These are phyloP conservation scores for Penicillium sp. DNA, from an alignment of 2,329 filamentous ascomycete genomes.

Conservation along the genomic window DNA sequence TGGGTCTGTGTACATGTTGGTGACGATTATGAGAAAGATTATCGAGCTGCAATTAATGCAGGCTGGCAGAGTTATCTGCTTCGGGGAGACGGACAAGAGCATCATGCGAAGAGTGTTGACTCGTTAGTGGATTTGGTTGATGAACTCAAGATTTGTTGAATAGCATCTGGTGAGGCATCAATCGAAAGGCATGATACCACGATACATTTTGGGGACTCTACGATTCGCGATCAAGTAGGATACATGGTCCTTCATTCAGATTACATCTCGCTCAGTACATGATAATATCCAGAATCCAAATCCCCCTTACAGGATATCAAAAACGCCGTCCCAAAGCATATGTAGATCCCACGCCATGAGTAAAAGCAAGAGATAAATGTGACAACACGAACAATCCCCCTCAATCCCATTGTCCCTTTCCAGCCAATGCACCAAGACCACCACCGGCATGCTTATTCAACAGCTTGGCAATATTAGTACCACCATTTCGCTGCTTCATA, in stretches of 20 bases:
- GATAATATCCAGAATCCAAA: not conserved
- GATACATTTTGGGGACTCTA: not conserved
- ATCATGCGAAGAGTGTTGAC: constrained; percentile 11
- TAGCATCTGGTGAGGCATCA: not conserved
- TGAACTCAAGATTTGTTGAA: constrained; percentile 10
- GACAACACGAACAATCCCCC: no score
- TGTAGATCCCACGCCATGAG: not conserved
- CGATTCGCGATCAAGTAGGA: not conserved
- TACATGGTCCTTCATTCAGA: not conserved
- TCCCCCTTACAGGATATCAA: not conserved
- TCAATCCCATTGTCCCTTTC: constrained; percentile 44
- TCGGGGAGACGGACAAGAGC: constrained; percentile 15
- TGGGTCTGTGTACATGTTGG: constrained; percentile 44
- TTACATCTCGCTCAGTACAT: not conserved
- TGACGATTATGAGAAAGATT: constrained; percentile 46
- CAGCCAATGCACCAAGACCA: constrained; percentile 37
- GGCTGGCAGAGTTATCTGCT: constrained; percentile 41
- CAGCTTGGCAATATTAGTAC: constrained; percentile 36
- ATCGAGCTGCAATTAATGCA: constrained; percentile 34
- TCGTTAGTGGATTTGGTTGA: constrained; percentile 27
- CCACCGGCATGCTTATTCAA: constrained; percentile 40
- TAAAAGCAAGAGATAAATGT: not conserved
- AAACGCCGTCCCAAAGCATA: not conserved
- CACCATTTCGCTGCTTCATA: constrained; percentile 47
- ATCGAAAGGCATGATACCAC: not conserved